phyloP scores from a whole-genome alignment of 352 stramenopile species.

The Globisporangium acanthophoron region DNA sequence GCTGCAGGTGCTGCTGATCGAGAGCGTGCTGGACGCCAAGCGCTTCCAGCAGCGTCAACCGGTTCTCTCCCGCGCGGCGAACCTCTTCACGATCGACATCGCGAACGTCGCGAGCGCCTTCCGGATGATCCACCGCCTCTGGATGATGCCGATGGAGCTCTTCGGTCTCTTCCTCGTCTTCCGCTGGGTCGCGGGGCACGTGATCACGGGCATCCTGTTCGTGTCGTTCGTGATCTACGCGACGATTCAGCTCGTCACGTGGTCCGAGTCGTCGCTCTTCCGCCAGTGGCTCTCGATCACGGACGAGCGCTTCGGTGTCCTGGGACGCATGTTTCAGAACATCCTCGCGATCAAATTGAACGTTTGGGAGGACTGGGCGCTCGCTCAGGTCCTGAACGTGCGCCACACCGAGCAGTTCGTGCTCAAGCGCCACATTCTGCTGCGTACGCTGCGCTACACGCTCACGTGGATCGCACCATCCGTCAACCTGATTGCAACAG shows the following conservation, averaged over 20 bases:
- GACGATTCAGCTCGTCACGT: conserved; percentile 12
- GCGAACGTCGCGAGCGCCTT: conserved; percentile 17
- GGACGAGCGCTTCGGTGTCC: conserved; percentile 13
- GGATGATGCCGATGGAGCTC: conserved; percentile 26
- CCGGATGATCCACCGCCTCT: conserved; percentile 26
- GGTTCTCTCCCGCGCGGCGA: conserved; percentile 5
- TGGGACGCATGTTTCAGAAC: conserved; percentile 10
- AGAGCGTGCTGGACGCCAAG: conserved; percentile 17
- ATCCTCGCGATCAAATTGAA: conserved; percentile 40
- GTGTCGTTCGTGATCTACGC: conserved; percentile 11
- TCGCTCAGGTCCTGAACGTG: conserved; percentile 30
- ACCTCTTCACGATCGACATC: conserved; percentile 30
- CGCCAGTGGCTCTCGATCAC: conserved; percentile 13
- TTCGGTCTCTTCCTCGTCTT: conserved; percentile 16
- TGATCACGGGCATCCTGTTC: conserved; percentile 12
- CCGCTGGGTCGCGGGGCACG: conserved; percentile 9
- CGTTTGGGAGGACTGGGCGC: conserved; percentile 48
- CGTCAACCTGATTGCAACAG: conserved; percentile 29
- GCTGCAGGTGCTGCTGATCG: conserved; percentile 26
- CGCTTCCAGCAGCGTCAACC: background rate
- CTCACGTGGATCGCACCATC: conserved; percentile 31
- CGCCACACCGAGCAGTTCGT: conserved; percentile 31
- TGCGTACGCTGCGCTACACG: conserved; percentile 28
- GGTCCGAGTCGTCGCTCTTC: conserved; percentile 8
- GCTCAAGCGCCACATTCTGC: conserved; percentile 15